Evolutionary conservation across 441 rosid genomes (phyloP).

Genomic region (Biscutella laevigata): DNA sequence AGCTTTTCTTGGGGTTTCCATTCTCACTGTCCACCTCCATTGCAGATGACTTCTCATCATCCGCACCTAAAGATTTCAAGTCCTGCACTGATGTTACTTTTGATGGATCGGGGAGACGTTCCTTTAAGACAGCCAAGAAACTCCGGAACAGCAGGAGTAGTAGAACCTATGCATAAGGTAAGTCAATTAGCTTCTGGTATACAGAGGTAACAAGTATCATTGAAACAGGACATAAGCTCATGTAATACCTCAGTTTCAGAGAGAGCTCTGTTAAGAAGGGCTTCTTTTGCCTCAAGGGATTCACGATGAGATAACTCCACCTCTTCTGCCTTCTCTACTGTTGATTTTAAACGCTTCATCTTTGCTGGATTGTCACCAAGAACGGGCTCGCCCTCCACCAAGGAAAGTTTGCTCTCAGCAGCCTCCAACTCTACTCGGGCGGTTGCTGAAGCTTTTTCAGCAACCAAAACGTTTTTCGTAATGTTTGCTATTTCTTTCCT

Average conservation of each 20-base stretch:
- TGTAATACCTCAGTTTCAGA: slow-evolving; percentile 76
- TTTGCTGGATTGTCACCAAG: slow-evolving; percentile 81
- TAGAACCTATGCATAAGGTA: slow-evolving; percentile 42
- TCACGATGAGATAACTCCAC: slow-evolving; percentile 59
- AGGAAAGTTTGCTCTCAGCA: slow-evolving; percentile 75
- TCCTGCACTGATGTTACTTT: slow-evolving; percentile 46
- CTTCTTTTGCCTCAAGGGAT: slow-evolving; percentile 77
- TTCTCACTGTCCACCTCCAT: slow-evolving; percentile 84
- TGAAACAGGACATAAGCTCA: background rate
- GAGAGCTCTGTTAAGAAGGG: slow-evolving; percentile 78
- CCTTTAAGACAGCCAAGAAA: slow-evolving; percentile 61
- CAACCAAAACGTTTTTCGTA: slow-evolving; percentile 47
- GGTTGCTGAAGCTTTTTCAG: slow-evolving; percentile 67
- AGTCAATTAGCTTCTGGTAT: background rate
- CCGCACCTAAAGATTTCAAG: slow-evolving; percentile 43
- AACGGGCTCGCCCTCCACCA: slow-evolving; percentile 87
- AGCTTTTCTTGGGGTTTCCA: slow-evolving; percentile 54
- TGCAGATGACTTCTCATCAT: slow-evolving; percentile 46
- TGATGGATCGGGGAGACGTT: slow-evolving; percentile 72
- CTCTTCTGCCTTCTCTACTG: slow-evolving; percentile 61
- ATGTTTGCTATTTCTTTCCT: slow-evolving; percentile 80
- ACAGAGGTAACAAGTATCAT: background rate
- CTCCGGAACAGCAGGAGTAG: slow-evolving; percentile 58
- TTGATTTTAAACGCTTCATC: slow-evolving; percentile 68
- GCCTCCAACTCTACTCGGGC: slow-evolving; percentile 69